Percentiles rank a stretch among this genome's conserved stretches.
Conservation (phyloP, 192 early-diverging fungal genomes). For the Paraglomus brasilianum region DNA sequence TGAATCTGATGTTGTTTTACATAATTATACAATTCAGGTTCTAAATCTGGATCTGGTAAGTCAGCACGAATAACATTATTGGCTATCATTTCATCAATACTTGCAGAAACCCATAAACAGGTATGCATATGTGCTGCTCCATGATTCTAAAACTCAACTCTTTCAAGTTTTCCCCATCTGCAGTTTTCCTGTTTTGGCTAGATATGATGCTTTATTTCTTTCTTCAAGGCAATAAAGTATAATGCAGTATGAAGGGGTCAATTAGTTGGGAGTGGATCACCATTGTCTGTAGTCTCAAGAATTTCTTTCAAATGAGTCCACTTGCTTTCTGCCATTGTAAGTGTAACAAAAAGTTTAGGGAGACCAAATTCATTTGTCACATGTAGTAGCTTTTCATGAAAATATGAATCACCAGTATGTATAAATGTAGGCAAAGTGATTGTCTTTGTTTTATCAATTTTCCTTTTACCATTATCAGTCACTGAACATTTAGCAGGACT, state of each 20-base stretch:
- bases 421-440: slow-evolving; percentile 7
- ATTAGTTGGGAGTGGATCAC: slow-evolving; percentile 4
- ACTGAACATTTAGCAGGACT: too few relatives aligned
- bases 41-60: neutral
- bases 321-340: neutral
- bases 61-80: slow-evolving; percentile 1
- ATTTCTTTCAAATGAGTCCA: slow-evolving; percentile 3
- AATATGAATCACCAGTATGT: slow-evolving; percentile 5
- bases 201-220: neutral
- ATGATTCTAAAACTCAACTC: too few relatives aligned
- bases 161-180: neutral
- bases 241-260: neutral
- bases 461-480: neutral
- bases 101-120: neutral
- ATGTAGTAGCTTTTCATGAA: slow-evolving; percentile 3
- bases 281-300: neutral
- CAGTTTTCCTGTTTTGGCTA: neutral
- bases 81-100: slow-evolving; percentile 4
- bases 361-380: neutral
- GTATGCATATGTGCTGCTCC: too few relatives aligned
- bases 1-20: neutral
- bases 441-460: neutral
- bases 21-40: neutral
- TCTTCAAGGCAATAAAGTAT: neutral
- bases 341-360: slow-evolving; percentile 8